A percentile compares a stretch with the other conserved stretches of the same genome.
Evolutionary conservation across 768 basidiomycete genomes (phyloP).

Genomic region (Rossbeevera mucosa): DNA sequence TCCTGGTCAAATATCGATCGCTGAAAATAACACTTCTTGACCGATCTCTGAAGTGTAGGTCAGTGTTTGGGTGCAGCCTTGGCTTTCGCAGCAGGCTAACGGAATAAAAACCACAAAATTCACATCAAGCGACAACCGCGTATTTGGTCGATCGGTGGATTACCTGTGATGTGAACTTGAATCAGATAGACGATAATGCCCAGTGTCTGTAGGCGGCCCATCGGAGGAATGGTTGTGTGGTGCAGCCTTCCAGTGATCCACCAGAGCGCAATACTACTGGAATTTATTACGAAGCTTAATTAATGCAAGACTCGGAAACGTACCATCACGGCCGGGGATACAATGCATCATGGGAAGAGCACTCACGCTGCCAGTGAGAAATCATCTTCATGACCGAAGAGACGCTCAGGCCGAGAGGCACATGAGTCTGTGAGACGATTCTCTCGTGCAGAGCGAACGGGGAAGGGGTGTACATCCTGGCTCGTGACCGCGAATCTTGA

Average conservation of each 20-base stretch:
- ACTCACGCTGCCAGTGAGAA: not conserved
- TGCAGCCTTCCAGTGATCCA: not conserved
- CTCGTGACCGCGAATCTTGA: constrained; percentile 9
- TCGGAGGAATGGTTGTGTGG: not conserved
- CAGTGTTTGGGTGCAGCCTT: no score
- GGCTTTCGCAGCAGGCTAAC: no score
- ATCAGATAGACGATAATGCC: not conserved
- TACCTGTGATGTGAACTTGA: not conserved
- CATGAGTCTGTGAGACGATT: not conserved
- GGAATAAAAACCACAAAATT: not conserved
- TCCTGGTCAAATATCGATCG: no score
- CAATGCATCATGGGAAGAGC: not conserved
- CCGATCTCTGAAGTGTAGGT: no score
- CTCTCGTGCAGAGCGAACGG: not conserved
- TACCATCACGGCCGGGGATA: not conserved
- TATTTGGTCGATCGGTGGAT: not conserved
- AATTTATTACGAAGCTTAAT: not conserved
- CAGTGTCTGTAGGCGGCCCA: not conserved
- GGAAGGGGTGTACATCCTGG: not conserved
- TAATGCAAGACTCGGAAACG: not conserved
- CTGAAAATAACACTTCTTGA: no score
- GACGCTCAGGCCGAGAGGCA: no score
- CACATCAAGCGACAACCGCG: not conserved
- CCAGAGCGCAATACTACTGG: no score
- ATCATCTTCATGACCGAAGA: no score